Base-by-base conservation (phyloP, 768 basidiomycete genomes). In the Cytidiella melzeri region DNA sequence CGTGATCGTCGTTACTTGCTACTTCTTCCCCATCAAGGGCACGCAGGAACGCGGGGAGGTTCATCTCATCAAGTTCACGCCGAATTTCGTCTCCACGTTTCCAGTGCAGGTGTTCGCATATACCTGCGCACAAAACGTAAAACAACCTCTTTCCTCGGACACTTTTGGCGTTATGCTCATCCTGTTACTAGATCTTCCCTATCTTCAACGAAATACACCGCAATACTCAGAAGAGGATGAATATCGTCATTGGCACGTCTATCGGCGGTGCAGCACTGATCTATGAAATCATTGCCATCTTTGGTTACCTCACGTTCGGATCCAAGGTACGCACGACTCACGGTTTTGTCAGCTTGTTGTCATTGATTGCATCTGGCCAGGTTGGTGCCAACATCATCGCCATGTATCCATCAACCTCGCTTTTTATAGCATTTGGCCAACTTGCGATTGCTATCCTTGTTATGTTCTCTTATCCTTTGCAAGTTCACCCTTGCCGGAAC, bases 221-320 rank as follows among this genome's bases (percentile, higher is more conserved):
- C 25, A 96, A 95, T 63, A 80, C 82, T 1, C 94, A 96, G 63
- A 58, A 67, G 40, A 79, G 89, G 30, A 83, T 98, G 80, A 95
- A 96, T 64, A 71, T 75, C n/a, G 77, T 97, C 53, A 87, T 97
- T 43, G 83, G 84, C 9, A 73, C 84, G 0, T 88, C 92, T 5
- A 93, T 99, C 57, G 94, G 94, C 12, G 73, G 80, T 19, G 88
- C 93, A 1, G 81, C 83, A 2, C 39, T 89, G 39, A 83, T 84
- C 7, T 99, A 99, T 63, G 92, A 95, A 64, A 65, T 92, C 44
- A 90, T 99, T 55, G 87, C 83, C 4, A 65, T 90, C 23, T 85
- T 92, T 57, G 93, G 93, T 1, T 97, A 97, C 63, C 71, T 97
- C 45, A 96, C 94, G 0, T 97, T 97, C 65, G 94, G 94, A 1